Conservation (phyloP, 345 rosid species). For the Hypericum androsaemum region DNA sequence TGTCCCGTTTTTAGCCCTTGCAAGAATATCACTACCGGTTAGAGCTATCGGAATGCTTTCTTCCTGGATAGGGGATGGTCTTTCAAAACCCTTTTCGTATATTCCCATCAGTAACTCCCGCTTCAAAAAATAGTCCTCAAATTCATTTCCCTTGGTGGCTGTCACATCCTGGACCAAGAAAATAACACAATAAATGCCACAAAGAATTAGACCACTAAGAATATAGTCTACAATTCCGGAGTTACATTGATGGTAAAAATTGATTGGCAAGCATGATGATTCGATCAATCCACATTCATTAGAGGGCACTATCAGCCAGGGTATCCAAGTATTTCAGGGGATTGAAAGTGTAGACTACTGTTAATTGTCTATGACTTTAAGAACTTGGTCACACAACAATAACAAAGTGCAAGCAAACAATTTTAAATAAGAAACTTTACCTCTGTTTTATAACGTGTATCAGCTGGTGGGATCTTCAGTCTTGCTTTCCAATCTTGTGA, state of each 20-base stretch:
- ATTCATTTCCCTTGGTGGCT: constrained; percentile 97
- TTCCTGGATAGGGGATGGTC: constrained; percentile 99
- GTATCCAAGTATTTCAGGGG: too few relatives aligned
- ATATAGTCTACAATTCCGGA: not conserved
- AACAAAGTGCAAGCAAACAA: not conserved
- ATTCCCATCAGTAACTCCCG: constrained; percentile 94
- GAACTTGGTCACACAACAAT: not conserved
- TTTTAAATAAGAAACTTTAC: constrained; percentile 24
- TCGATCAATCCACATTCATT: too few relatives aligned
- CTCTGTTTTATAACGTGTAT: constrained; percentile 80
- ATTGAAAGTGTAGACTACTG: too few relatives aligned
- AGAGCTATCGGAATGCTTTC: constrained; percentile 99
- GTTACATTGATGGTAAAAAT: too few relatives aligned
- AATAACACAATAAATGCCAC: not conserved
- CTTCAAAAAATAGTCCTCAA: constrained; percentile 96
- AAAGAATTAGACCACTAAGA: not conserved
- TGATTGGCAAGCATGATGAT: too few relatives aligned
- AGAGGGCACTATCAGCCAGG: too few relatives aligned
- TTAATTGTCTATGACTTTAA: too few relatives aligned
- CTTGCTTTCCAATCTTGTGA: constrained; percentile 88
- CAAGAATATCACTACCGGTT: constrained; percentile 98
- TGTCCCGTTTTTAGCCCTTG: constrained; percentile 98
- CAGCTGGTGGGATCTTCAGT: constrained; percentile 62
- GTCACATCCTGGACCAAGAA: constrained; percentile 75
- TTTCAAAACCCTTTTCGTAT: constrained; percentile 96